Evolutionary conservation across 2,329 filamentous ascomycete genomes (phyloP), one percentile per base, ranked within the genome.

Genomic region (Conoideocrella luteorostrata): DNA sequence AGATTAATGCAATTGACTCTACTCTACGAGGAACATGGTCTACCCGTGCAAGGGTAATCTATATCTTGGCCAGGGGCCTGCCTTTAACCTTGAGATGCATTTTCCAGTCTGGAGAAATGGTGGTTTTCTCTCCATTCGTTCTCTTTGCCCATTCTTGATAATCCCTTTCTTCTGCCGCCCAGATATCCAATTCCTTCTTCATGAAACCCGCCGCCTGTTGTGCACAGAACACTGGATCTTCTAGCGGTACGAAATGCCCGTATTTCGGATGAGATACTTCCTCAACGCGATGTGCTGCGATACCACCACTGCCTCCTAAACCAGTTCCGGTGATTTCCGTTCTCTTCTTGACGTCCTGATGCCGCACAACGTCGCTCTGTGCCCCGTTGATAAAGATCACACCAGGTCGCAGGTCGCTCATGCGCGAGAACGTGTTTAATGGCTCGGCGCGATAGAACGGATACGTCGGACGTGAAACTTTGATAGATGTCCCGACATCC

Each of bases 221-320:
- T 2, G 88, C 90, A 49, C 82, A 85, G 55, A 78, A 70, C 2
- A 56, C 67, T 0, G 86, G 85, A 30, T 77, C 75, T 63, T 95
- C 89, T 78, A 95, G 86, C 0, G 90, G 84, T 22, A 96, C 78
- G 33, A 96, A 63, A 62, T 97, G 91, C 0, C 90, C 88, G 5
- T 74, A 71, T 0, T 74, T 75, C 22, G 83, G 66, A 7, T 93
- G 64, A 13, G 79, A 69, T 5, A 86, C 74, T 50, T 81, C 73
- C 44, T 70, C 72, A 2, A 95, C 89, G 36, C 80, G 71, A 0
- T 85, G 87, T 11, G 75, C 74, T n/a, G 65, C 62, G 4, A 60
- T 69, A 38, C 84, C 77, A 15, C 88, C 78, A 52, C 80, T 84
- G 2, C 87, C 86, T 6, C 85, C 82, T 0, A 76, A 64, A 0